These are phyloP conservation scores for Trichoderma guizhouense DNA, from an alignment of 2,329 filamentous ascomycete species.

Conservation along the genomic window DNA sequence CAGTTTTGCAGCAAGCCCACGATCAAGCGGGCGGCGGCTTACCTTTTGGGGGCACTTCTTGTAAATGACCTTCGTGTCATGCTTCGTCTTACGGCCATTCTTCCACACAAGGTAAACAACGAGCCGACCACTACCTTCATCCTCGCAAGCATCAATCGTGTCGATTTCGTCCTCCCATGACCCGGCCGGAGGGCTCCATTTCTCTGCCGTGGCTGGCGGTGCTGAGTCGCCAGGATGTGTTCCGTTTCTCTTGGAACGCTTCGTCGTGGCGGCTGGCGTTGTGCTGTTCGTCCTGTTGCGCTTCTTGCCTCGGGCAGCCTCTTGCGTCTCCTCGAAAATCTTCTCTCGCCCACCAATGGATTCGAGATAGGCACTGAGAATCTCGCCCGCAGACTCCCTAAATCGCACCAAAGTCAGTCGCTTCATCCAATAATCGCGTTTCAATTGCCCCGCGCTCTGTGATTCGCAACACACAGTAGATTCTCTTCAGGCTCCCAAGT, in stretches of 20 bases:
- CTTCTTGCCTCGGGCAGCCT: slow-evolving; percentile 54
- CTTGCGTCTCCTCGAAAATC: slow-evolving; percentile 50
- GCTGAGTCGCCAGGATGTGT: slow-evolving; percentile 48
- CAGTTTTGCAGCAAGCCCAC: background rate
- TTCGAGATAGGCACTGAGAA: slow-evolving; percentile 62
- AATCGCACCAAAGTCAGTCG: background rate
- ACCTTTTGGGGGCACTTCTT: slow-evolving; percentile 77
- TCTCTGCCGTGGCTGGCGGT: slow-evolving; percentile 44
- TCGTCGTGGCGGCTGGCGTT: slow-evolving; percentile 37
- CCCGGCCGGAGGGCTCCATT: slow-evolving; percentile 67
- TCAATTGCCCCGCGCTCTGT: background rate
- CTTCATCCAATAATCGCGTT: background rate
- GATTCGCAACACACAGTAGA: slow-evolving; percentile 27
- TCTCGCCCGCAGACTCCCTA: slow-evolving; percentile 53
- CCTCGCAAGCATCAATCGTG: slow-evolving; percentile 68
- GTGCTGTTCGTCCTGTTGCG: slow-evolving; percentile 47
- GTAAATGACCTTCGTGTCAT: slow-evolving; percentile 65
- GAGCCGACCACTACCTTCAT: slow-evolving; percentile 56
- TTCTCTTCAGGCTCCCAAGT: slow-evolving; percentile 81
- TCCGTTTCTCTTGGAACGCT: slow-evolving; percentile 47
- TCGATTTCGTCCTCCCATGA: slow-evolving; percentile 74
- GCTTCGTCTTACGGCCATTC: slow-evolving; percentile 69
- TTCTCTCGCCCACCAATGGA: slow-evolving; percentile 60
- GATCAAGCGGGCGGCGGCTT: slow-evolving; percentile 20
- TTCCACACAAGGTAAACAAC: slow-evolving; percentile 72